A percentile compares a stretch with the other conserved stretches of the same genome.
phyloP scores from a whole-genome alignment of 176 grass and related monocot genomes.

The Olyra latifolia region DNA sequence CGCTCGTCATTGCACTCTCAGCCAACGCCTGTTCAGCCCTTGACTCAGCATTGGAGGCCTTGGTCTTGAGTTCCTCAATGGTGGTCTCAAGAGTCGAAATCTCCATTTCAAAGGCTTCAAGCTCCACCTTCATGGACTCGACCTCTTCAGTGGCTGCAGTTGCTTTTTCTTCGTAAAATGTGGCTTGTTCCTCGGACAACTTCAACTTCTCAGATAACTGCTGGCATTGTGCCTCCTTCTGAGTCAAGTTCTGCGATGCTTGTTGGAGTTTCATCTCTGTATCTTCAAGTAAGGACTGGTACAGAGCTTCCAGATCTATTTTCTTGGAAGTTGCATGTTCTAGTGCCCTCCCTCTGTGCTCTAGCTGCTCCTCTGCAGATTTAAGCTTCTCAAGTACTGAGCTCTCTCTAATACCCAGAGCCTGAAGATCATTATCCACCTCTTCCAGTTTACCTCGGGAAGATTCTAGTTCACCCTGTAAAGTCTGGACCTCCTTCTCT shows the following conservation, averaged over 20 bases:
- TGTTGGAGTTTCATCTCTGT: slow-evolving; percentile 70
- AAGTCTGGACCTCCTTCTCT: slow-evolving; percentile 42
- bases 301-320: slow-evolving; percentile 60
- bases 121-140: slow-evolving; percentile 69
- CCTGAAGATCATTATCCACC: slow-evolving; percentile 53
- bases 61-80: slow-evolving; percentile 59
- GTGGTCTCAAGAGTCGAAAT: slow-evolving; percentile 59
- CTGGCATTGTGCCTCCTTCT: slow-evolving; percentile 58
- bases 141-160: slow-evolving; percentile 54
- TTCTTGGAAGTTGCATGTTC: slow-evolving; percentile 80
- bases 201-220: slow-evolving; percentile 59
- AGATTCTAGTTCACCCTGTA: slow-evolving; percentile 57
- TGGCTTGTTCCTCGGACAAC: slow-evolving; percentile 46
- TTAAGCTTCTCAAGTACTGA: slow-evolving; percentile 65
- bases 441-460: slow-evolving; percentile 48
- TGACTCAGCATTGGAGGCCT: slow-evolving; percentile 50
- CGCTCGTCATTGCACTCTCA: slow-evolving; percentile 47
- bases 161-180: slow-evolving; percentile 59
- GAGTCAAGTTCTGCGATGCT: slow-evolving; percentile 44
- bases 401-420: slow-evolving; percentile 53
- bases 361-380: slow-evolving; percentile 67
- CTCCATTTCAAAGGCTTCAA: slow-evolving; percentile 70
- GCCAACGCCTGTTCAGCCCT: slow-evolving; percentile 51
- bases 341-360: slow-evolving; percentile 62
- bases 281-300: slow-evolving; percentile 79